Evolutionary conservation across 139 green algal genomes (phyloP).

Genomic region (Gonium pectorale): DNA sequence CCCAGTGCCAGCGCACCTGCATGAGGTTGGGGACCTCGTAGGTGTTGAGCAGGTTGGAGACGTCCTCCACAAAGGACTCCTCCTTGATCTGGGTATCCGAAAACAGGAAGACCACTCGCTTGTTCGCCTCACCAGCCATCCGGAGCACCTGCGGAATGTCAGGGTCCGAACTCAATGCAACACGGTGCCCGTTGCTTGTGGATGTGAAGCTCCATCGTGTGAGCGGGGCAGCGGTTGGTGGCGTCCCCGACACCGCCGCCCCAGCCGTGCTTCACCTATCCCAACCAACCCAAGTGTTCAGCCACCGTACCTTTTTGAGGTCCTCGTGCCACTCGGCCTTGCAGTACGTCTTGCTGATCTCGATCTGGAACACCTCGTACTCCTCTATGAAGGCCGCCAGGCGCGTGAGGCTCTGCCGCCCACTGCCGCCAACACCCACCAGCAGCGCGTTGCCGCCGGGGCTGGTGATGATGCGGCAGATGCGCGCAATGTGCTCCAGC

Average conservation of each 20-base stretch:
- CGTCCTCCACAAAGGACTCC: constrained; percentile 84
- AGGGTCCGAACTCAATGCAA: too few relatives aligned
- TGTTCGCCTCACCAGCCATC: constrained; percentile 75
- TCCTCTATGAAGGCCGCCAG: constrained; percentile 82
- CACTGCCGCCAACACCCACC: constrained; percentile 80
- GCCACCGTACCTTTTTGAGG: constrained; percentile 54
- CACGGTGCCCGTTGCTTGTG: too few relatives aligned
- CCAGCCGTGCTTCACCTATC: too few relatives aligned
- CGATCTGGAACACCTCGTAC: constrained; percentile 76
- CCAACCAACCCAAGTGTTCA: too few relatives aligned
- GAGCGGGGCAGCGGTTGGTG: too few relatives aligned
- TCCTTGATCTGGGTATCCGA: constrained; percentile 83
- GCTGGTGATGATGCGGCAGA: constrained; percentile 77
- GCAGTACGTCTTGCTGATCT: constrained; percentile 82
- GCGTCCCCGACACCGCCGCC: too few relatives aligned
- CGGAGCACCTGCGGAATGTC: constrained; percentile 58
- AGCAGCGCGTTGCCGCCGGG: constrained; percentile 81
- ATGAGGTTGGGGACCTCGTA: constrained; percentile 87
- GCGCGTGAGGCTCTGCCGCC: constrained; percentile 75
- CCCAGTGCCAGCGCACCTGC: constrained; percentile 48
- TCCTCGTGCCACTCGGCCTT: constrained; percentile 77
- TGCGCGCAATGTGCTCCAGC: constrained; percentile 79
- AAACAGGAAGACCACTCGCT: constrained; percentile 82
- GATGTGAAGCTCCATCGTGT: too few relatives aligned
- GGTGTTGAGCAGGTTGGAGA: constrained; percentile 88